Evolutionary conservation across 352 stramenopile species (phyloP), one percentile per base, ranked within the genome.

Genomic region (Phytophthora fragariae): DNA sequence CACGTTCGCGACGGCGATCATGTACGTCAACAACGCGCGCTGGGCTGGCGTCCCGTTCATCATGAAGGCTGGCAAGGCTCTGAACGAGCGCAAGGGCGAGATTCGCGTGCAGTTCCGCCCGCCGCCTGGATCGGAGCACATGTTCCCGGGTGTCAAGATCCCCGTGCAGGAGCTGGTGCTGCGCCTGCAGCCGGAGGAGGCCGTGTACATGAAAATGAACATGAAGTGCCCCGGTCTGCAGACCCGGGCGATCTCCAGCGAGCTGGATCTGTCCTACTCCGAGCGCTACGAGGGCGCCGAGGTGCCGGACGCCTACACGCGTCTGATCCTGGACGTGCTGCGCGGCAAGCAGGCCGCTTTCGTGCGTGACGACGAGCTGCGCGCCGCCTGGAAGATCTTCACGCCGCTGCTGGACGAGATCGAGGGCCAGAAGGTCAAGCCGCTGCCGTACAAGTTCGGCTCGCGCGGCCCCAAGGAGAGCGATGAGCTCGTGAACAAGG

Each of bases 21-120:
- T 97, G 75, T 94, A 89, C 72, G 93, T 99, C 55, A 96, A 99
- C 83, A 99, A 98, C 70, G 76, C 87, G 56, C 92, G 98, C 52
- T 99, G 97, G 97, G 83, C 96, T 61, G 98, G 98, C 44, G 98
- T 99, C 21, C 98, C 98, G 24, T 99, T 99, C 82, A 99, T 99
- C 67, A 93, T 99, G 81, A 99, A 99, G 84, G 97, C 97, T 12
- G 98, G 98, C 39, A 99, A 99, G 83, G 98, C 97, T 3, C 77
- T 99, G 56, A 94, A 99, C 77, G 96, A 99, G 85, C 91, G 94
- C 61, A 98, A 99, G 80, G 97, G 93, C 21, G 98, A 99, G 82
- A 97, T 99, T 58, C 90, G 97, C 31, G 95, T 99, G 57, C 96
- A 99, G 79, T 99, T 99, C 76, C 97, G 98, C 71, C 81, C 95